Base-by-base conservation (phyloP, 31 red algal genomes). In the Odonthalia washingtoniensis region DNA sequence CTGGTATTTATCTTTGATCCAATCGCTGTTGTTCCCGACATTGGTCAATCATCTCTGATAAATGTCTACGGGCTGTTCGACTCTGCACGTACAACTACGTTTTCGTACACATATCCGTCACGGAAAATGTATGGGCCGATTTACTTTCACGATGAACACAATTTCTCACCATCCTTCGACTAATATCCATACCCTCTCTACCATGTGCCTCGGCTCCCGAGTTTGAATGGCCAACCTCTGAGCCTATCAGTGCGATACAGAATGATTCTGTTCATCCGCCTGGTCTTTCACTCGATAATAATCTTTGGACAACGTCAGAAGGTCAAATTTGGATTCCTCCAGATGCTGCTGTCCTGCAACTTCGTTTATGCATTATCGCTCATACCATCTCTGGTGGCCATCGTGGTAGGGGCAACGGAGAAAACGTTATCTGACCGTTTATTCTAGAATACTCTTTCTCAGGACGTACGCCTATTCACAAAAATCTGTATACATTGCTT, bases 281-380 rank as follows among this genome's bases (percentile, higher is more conserved):
- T 12, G 27, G 28, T 70, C 33, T 70, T 12, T 6, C 6, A 12
- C 16, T 70, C 66, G 6, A 28, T 70, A 26, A 70, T 26, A 26
- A 26, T 12, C n/a, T 70, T 30, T 70, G 66, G 66, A 12, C 6
- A 33, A 70, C n/a, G 28, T 12, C 66, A 6, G 28, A 28, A 6
- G 27, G 27, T 12, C 6, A 28, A 33, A 70, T 70, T 36, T 70
- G 66, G 66, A 70, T 70, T 30, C 66, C 66, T 18, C 5, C 9
- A 9, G 33, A 70, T 12, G 66, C 66, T 26, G 66, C 9, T 12
- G 12, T 33, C 6, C 66, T 70, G 33, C 28, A 70, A 70, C 28
- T 70, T 12, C 66, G 33, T 70, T 36, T 70, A 70, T 70, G 66
- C 28, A 70, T 70, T 36, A 70, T 70, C 12, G 66, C 66, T 6